Base-by-base conservation (phyloP, 2,329 filamentous ascomycete genomes). In the Alternaria arbusti region DNA sequence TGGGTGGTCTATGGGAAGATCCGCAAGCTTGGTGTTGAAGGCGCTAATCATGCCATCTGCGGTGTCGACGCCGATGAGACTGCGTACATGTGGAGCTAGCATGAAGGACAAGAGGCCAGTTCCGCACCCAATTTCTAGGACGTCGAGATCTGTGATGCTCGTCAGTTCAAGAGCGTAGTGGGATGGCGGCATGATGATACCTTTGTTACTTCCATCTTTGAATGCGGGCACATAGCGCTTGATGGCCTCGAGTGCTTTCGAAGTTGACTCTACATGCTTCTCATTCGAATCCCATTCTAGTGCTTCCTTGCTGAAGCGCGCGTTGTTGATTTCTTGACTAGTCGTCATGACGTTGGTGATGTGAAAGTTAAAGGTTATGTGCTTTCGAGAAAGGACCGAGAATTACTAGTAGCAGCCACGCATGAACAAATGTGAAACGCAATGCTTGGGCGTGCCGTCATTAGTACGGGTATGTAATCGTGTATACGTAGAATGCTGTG, bases 101-200 rank as follows among this genome's bases (percentile, higher is more conserved):
- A 76, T 78, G 50, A 86, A 79, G 10, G 84, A 85, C 23, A 88
- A 81, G 0, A 87, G 81, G 9, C 86, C 86, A 5, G 86, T 88
- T 52, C 86, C 86, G 66, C 85, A 87, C 56, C 86, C 86, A 17
- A 88, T 82, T 74, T 88, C 86, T 3, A 88, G 83, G 8, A 88
- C 81, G 60, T 86, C 80, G 26, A 84, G 72, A 13, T 73, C 76
- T 70, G 61, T 9, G 11, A 8, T 57, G 11, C 22, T 40, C 32
- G 20, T 36, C 28, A 25, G 30, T 20, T 17, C 17, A 13, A 28
- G n/a, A n/a, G 17, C n/a, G n/a, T 23, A 5, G 25, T 44, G 22
- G 28, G 2, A n/a, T 36, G 15, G 25, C 6, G 20, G 20, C 12
- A 13, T 44, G 36, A 28, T 26, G 17, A 8, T 67, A 74, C 74